Percentiles rank a stretch among this genome's conserved stretches.
Conservation (phyloP, 805 yeast species). For the Saccharomycopsis olivae region DNA sequence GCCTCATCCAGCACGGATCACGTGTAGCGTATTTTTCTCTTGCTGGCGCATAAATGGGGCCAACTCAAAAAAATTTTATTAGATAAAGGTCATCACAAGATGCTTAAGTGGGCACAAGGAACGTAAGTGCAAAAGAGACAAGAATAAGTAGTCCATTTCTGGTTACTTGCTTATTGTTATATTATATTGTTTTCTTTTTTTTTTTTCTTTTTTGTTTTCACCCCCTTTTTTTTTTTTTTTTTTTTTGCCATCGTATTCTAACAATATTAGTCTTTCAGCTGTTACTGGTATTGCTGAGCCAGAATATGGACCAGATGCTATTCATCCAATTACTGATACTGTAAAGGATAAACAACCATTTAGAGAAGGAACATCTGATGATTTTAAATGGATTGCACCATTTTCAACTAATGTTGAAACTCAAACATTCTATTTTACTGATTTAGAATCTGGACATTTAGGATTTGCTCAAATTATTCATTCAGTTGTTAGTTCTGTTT, state of each 20-base stretch:
- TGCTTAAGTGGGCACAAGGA: constrained; percentile 22
- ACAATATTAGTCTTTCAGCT: constrained; percentile 53
- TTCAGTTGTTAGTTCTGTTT: constrained; percentile 73
- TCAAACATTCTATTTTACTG: constrained; percentile 78
- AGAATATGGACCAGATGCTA: constrained; percentile 87
- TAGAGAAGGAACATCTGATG: constrained; percentile 49
- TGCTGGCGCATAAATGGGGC: no score
- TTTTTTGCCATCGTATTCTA: not conserved
- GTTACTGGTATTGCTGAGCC: constrained; percentile 98
- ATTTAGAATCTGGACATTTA: constrained; percentile 46
- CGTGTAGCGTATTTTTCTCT: no score
- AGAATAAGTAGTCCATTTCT: not conserved
- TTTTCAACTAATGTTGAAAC: constrained; percentile 88
- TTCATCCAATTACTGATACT: constrained; percentile 67
- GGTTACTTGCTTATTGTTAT: not conserved
- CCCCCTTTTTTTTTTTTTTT: not conserved
- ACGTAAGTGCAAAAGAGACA: constrained; percentile 9
- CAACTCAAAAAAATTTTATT: no score
- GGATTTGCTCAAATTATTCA: constrained; percentile 95
- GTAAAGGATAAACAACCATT: constrained; percentile 49
- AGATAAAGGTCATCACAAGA: no score
- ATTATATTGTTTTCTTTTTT: not conserved
- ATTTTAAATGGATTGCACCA: constrained; percentile 69
- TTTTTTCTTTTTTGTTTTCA: not conserved
- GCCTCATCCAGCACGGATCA: no score